A percentile compares a stretch with the other conserved stretches of the same genome.
These are phyloP conservation scores for Tagetes erecta DNA, from an alignment of 129 eudicot species.

Conservation along the genomic window DNA sequence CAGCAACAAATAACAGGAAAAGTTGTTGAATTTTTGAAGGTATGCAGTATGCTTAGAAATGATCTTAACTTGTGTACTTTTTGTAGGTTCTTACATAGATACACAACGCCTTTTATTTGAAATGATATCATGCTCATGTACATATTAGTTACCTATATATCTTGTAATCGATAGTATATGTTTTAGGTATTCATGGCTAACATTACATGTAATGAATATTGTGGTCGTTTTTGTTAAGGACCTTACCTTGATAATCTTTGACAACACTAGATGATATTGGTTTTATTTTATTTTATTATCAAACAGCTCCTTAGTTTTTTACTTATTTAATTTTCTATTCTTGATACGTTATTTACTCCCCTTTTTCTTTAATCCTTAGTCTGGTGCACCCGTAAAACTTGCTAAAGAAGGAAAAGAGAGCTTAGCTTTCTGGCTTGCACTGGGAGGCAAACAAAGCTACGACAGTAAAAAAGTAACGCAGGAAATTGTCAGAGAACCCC, in stretches of 20 bases:
- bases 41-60: constrained; percentile 46
- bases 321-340: background rate
- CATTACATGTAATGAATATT: constrained; percentile 3
- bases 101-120: background rate
- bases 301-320: background rate
- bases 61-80: constrained; percentile 5
- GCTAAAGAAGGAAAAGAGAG: constrained; percentile 96
- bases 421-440: constrained; percentile 90
- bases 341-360: background rate
- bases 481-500: constrained; percentile 83
- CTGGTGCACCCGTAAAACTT: constrained; percentile 64
- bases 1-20: constrained; percentile 81
- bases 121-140: background rate
- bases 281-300: no score
- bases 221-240: background rate
- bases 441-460: constrained; percentile 92
- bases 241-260: background rate
- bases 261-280: background rate
- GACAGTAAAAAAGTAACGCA: constrained; percentile 61
- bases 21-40: constrained; percentile 90
- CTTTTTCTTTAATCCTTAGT: constrained; percentile 37
- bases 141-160: background rate
- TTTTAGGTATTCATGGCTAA: background rate
- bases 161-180: constrained; percentile 3
- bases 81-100: constrained; percentile 1